phyloP scores from a whole-genome alignment of 2,329 filamentous ascomycete genomes.

The Sporothrix sp. region DNA sequence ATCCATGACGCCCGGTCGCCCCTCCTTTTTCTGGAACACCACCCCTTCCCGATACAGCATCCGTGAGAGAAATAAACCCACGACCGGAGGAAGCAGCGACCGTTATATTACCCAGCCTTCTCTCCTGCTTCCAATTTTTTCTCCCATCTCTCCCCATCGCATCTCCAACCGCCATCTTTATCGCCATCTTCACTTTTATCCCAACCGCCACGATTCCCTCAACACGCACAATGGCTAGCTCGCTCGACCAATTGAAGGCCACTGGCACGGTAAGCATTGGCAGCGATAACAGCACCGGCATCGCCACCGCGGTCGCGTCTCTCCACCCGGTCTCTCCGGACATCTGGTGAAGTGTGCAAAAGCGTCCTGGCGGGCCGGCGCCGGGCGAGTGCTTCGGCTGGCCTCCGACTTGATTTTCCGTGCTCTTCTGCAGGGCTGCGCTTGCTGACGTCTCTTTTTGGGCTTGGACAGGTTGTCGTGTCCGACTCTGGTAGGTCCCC shows the following conservation, averaged over 20 bases:
- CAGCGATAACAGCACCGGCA: constrained; percentile 23
- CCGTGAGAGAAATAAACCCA: constrained; percentile 4
- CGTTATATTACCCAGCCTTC: constrained; percentile 8
- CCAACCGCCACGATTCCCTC: constrained; percentile 11
- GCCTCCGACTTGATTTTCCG: not conserved
- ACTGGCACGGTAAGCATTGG: constrained; percentile 69
- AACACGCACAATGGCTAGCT: constrained; percentile 58
- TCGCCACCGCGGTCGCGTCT: not conserved
- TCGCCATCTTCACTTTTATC: not conserved
- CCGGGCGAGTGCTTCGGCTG: not conserved
- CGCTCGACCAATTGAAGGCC: constrained; percentile 95
- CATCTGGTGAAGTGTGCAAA: not conserved
- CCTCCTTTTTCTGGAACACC: constrained; percentile 5
- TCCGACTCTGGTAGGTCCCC: constrained; percentile 77
- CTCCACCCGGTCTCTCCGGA: not conserved
- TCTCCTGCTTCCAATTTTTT: not conserved
- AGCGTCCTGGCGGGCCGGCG: not conserved
- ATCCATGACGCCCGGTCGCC: constrained; percentile 7
- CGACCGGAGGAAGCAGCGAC: not conserved
- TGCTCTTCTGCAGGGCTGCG: not conserved
- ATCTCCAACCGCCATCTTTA: not conserved
- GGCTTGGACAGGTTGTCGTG: constrained; percentile 91
- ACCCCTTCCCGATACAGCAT: constrained; percentile 5
- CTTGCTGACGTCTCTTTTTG: not conserved
- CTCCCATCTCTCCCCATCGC: not conserved